Evolutionary conservation across 768 basidiomycete genomes (phyloP), one percentile per base, ranked within the genome.

Genomic region (Vararia minispora): DNA sequence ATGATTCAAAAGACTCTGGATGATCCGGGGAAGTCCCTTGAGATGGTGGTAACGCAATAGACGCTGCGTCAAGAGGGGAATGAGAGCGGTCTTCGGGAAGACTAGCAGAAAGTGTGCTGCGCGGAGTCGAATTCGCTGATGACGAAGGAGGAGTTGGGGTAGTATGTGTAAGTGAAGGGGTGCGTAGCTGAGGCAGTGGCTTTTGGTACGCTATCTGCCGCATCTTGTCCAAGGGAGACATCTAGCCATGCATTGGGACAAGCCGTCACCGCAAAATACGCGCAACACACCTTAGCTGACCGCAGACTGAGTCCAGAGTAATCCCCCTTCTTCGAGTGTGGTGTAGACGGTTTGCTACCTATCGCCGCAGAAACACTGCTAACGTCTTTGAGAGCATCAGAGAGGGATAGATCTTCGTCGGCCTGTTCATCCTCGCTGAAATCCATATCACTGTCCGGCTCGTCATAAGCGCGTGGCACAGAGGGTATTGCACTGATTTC

Each of bases 151-250:
- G 66, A 1, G 76, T 76, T 24, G 74, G 69, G 0, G 69, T 66
- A 1, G 76, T 79, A 35, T 69, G 70, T 6, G 80, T 71, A 7
- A 83, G 62, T 2, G 79, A 81, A 4, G 80, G 80, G 4, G 79
- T 81, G 20, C 79, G 72, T 14, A 64, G 62, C 21, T 74, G 67
- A 14, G 64, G 50, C 26, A 66, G 51, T 13, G 71, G 65, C 40
- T 66, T 67, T 23, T 79, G 72, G 34, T 78, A 45, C 10, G 71
- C 67, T 20, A 81, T 71, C 49, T 82, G 76, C 8, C 74, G 74
- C 53, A 68, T 76, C 44, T 71, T 79, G 44, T 76, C 68, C 28
- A 68, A 64, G 10, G 78, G 74, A 10, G 79, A 79, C 10, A 64
- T 58, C 79, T 83, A 22, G 41, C 28, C n/a, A 3, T 6, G 14